Conservation (phyloP, 805 yeast genomes). For the Scheffersomyces ergatensis region DNA sequence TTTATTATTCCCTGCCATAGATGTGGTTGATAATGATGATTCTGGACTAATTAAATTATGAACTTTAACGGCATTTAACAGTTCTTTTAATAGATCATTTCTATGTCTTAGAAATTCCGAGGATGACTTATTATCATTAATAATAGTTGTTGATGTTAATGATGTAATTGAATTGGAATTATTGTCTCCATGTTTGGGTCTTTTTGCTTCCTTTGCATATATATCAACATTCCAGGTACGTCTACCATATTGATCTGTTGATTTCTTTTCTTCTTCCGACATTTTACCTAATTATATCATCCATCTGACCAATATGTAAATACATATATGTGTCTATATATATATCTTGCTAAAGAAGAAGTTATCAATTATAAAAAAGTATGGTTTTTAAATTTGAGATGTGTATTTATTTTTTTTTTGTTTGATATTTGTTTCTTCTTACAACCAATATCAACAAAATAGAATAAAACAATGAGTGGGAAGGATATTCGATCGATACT, state of each 20-base stretch:
- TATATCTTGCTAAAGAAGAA: too few species aligned
- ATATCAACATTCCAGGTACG: slow-evolving; percentile 72
- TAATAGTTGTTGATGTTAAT: slow-evolving; percentile 1
- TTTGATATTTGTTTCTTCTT: too few species aligned
- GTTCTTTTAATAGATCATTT: slow-evolving; percentile 25
- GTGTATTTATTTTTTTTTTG: too few species aligned
- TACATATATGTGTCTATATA: too few species aligned
- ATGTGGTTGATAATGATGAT: slow-evolving; percentile 3
- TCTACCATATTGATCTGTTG: slow-evolving; percentile 57
- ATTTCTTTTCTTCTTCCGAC: slow-evolving; percentile 17
- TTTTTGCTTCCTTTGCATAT: slow-evolving; percentile 48
- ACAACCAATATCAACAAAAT: too few species aligned
- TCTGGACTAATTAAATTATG: slow-evolving; percentile 31
- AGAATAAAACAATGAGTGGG: background rate
- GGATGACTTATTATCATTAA: slow-evolving; percentile 11
- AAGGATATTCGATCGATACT: background rate
- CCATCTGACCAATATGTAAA: too few species aligned
- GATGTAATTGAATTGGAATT: background rate
- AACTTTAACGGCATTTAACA: slow-evolving; percentile 31
- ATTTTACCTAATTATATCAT: too few species aligned
- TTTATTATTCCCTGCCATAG: slow-evolving; percentile 38
- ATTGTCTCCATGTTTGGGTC: background rate
- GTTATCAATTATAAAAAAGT: too few species aligned
- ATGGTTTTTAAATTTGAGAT: too few species aligned
- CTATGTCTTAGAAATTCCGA: slow-evolving; percentile 26